These are phyloP conservation scores for Solanum phureja DNA, from an alignment of 257 asterid species.

Conservation along the genomic window DNA sequence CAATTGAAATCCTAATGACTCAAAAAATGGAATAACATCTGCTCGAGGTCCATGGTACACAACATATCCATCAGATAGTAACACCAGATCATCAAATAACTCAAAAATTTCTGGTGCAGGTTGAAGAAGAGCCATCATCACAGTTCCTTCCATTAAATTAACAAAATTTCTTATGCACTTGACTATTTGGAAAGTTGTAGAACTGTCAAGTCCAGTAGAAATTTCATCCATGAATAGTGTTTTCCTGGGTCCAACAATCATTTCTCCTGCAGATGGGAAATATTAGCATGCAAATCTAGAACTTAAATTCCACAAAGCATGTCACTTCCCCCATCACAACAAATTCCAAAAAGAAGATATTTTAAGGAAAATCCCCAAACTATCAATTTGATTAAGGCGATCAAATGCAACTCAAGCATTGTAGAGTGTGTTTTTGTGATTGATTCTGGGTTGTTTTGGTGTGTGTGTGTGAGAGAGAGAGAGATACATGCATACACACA, in stretches of 20 bases:
- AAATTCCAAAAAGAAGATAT: not conserved
- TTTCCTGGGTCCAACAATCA: constrained; percentile 88
- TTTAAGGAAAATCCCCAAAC: not conserved
- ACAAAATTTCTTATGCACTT: constrained; percentile 74
- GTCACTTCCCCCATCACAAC: not conserved
- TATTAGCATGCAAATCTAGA: not conserved
- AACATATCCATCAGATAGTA: constrained; percentile 73
- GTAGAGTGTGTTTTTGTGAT: not conserved
- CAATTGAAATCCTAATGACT: constrained; percentile 65
- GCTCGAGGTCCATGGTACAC: constrained; percentile 72
- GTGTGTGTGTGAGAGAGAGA: not conserved
- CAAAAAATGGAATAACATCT: constrained; percentile 57
- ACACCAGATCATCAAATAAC: constrained; percentile 71
- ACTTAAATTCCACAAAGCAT: not conserved
- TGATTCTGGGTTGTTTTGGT: not conserved
- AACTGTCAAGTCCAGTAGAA: constrained; percentile 91
- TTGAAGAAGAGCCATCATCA: constrained; percentile 85
- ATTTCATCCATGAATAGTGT: constrained; percentile 94
- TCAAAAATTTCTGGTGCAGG: constrained; percentile 92
- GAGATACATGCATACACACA: not conserved
- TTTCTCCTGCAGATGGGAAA: constrained; percentile 43
- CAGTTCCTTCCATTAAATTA: constrained; percentile 81
- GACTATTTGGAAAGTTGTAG: constrained; percentile 79
- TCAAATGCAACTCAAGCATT: not conserved
- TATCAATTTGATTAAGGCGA: not conserved